Conservation (phyloP, 257 asterid genomes). For the Nicotiana undulata region DNA sequence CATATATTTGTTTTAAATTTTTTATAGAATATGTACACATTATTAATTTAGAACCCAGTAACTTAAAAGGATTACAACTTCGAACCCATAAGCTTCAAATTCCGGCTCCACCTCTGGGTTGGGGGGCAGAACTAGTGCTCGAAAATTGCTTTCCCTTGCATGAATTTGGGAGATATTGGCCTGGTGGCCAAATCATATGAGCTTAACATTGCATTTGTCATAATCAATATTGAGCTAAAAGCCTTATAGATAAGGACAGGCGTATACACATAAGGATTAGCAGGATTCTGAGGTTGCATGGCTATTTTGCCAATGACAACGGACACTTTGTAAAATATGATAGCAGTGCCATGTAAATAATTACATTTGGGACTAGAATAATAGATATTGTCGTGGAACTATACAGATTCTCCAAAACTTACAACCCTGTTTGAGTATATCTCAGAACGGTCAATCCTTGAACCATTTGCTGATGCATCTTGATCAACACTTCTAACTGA, state of each 20-base stretch:
- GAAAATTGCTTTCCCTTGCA: neutral
- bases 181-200: neutral
- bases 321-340: neutral
- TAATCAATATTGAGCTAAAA: neutral
- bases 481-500: constrained; percentile 7
- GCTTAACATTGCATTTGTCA: neutral
- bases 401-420: constrained; percentile 7
- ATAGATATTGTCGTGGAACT: neutral
- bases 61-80: no score
- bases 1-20: no score
- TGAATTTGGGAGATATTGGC: neutral
- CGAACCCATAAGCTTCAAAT: no score
- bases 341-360: neutral
- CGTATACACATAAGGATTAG: neutral
- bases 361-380: neutral
- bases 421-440: neutral
- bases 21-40: no score
- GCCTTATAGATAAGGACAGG: neutral
- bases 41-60: no score
- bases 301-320: no score
- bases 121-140: neutral
- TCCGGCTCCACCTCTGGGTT: no score
- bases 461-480: constrained; percentile 10
- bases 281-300: neutral
- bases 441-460: constrained; percentile 15